These are phyloP conservation scores for Candida manassasensis DNA, from an alignment of 805 yeast species.

Conservation along the genomic window DNA sequence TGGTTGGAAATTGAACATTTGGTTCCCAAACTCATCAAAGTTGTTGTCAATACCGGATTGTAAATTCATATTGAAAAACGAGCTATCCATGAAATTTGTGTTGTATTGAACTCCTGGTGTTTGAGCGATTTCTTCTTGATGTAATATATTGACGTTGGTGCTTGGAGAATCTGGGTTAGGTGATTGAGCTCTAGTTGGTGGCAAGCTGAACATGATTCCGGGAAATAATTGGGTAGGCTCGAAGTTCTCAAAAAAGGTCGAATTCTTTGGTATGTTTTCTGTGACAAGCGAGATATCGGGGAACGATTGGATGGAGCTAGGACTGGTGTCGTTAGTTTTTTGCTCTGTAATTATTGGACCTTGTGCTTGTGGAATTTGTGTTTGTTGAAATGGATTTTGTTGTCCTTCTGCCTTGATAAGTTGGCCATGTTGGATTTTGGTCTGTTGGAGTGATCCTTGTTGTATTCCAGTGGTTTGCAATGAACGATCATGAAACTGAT, in stretches of 20 bases:
- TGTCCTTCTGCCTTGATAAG: background rate
- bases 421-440: background rate
- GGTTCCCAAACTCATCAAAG: slow-evolving; percentile 21
- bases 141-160: slow-evolving; percentile 1
- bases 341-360: slow-evolving; percentile 2
- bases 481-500: background rate
- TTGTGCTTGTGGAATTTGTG: too few relatives aligned
- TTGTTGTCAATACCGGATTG: slow-evolving; percentile 29
- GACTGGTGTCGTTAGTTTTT: slow-evolving; percentile 24
- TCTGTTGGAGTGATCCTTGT: background rate
- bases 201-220: slow-evolving; percentile 27
- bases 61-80: slow-evolving; percentile 40
- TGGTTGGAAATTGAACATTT: slow-evolving; percentile 25
- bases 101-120: slow-evolving; percentile 26
- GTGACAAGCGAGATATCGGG: slow-evolving; percentile 55
- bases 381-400: slow-evolving; percentile 1
- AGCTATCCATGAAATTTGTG: slow-evolving; percentile 38
- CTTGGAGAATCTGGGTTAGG: slow-evolving; percentile 16
- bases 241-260: slow-evolving; percentile 45
- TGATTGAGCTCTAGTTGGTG: slow-evolving; percentile 35
- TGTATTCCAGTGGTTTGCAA: background rate
- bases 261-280: slow-evolving; percentile 44
- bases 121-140: slow-evolving; percentile 5
- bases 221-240: slow-evolving; percentile 58
- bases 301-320: slow-evolving; percentile 37